Percentiles rank a stretch among this genome's conserved stretches.
Conservation (phyloP, 169 alveolate genomes). For the Cryptosporidium parvum region DNA sequence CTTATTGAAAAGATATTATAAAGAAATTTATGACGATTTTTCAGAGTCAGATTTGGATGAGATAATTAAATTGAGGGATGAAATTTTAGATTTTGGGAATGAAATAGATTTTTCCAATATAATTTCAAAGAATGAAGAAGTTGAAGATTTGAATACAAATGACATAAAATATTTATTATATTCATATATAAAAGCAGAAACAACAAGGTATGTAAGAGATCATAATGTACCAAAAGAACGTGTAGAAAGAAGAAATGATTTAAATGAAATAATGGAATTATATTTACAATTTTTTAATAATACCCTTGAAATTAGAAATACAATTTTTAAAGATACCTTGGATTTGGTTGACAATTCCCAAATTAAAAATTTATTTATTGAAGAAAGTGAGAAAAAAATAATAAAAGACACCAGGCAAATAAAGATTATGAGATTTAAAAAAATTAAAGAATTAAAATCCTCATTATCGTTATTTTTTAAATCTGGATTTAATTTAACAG, state of each 20-base stretch:
- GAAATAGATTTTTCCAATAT: not conserved
- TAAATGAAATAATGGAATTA: not conserved
- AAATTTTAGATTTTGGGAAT: conserved; percentile 17
- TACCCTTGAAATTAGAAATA: not conserved
- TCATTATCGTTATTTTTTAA: conserved; percentile 18
- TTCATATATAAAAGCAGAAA: conserved; percentile 34
- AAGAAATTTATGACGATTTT: conserved; percentile 4
- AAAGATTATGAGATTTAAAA: conserved; percentile 51
- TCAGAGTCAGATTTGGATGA: conserved; percentile 1
- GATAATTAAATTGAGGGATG: conserved; percentile 1
- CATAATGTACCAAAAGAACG: conserved; percentile 1
- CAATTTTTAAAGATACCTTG: conserved; percentile 18
- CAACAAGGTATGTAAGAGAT: conserved; percentile 7
- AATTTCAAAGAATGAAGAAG: conserved; percentile 61
- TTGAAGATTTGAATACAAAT: conserved; percentile 36
- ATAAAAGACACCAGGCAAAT: conserved; percentile 9
- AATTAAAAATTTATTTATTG: not conserved
- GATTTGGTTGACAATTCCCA: conserved; percentile 13
- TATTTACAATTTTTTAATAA: conserved; percentile 38
- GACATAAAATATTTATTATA: conserved; percentile 44
- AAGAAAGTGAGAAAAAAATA: not conserved
- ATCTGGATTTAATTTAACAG: conserved; percentile 22
- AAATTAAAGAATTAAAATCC: conserved; percentile 33
- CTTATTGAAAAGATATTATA: conserved; percentile 20
- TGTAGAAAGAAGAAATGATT: conserved; percentile 9